A percentile compares a stretch with the other conserved stretches of the same genome.
Evolutionary conservation across 2,329 filamentous ascomycete genomes (phyloP).

Genomic region (Penicillium palitans): DNA sequence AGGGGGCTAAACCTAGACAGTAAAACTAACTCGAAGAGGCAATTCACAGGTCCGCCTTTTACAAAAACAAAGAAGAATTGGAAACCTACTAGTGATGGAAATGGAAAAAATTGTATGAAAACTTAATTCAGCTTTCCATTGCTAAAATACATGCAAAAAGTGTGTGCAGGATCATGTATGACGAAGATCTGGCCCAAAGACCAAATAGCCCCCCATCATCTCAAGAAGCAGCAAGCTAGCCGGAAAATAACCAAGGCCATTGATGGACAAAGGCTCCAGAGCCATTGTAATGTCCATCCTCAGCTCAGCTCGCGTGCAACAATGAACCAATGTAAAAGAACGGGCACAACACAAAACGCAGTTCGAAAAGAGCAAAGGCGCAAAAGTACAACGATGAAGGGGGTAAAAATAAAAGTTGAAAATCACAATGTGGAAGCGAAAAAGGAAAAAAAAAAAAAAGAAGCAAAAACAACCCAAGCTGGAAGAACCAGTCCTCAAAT

Average conservation of each 20-base stretch:
- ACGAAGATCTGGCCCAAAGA: neutral
- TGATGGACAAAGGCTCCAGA: neutral
- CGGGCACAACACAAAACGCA: slow-evolving; percentile 7
- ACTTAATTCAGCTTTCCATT: slow-evolving; percentile 12
- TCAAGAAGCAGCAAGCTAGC: neutral
- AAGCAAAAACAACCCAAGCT: neutral
- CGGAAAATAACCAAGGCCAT: neutral
- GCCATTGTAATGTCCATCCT: neutral
- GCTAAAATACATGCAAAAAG: slow-evolving; percentile 24
- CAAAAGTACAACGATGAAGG: slow-evolving; percentile 16
- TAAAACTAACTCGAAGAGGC: too few relatives aligned
- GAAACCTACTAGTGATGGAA: neutral
- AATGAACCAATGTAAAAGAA: neutral
- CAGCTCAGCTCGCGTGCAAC: neutral
- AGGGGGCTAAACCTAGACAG: too few relatives aligned
- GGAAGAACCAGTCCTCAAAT: neutral
- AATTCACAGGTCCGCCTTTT: too few relatives aligned
- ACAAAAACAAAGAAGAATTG: neutral
- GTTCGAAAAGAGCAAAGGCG: slow-evolving; percentile 10
- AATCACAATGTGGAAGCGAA: slow-evolving; percentile 18
- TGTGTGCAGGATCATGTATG: slow-evolving; percentile 12
- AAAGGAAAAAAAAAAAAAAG: neutral
- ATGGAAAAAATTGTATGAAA: slow-evolving; percentile 1
- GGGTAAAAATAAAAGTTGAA: slow-evolving; percentile 14
- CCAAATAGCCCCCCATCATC: slow-evolving; percentile 1